Percentiles rank a stretch among this genome's conserved stretches.
These are phyloP conservation scores for Torrubiellomyces zombiae DNA, from an alignment of 2,329 filamentous ascomycete species.

Conservation along the genomic window DNA sequence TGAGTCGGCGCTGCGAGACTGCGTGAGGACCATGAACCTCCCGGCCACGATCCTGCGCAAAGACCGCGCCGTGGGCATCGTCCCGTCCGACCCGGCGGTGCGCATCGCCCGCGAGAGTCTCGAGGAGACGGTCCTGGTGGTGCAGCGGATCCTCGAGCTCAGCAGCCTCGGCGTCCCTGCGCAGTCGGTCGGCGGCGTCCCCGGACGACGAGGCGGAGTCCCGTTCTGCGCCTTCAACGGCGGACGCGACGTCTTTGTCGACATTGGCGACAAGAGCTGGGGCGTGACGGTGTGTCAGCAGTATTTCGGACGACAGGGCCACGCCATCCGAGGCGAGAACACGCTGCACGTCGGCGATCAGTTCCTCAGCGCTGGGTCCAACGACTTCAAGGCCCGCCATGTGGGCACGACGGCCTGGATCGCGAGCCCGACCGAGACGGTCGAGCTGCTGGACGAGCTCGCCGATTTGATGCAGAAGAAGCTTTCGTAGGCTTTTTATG, in stretches of 20 bases:
- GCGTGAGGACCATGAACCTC: constrained; percentile 61
- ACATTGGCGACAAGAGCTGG: constrained; percentile 96
- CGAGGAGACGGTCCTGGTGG: constrained; percentile 88
- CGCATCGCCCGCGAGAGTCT: constrained; percentile 75
- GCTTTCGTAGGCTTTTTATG: constrained; percentile 4
- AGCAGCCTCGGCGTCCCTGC: constrained; percentile 35
- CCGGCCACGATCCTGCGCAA: constrained; percentile 73
- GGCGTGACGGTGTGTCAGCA: constrained; percentile 84
- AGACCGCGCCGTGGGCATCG: constrained; percentile 68
- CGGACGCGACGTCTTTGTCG: constrained; percentile 93
- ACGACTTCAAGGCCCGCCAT: constrained; percentile 88
- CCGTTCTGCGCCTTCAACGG: constrained; percentile 98
- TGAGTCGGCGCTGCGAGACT: constrained; percentile 68
- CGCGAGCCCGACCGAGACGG: constrained; percentile 79
- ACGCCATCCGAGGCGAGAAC: constrained; percentile 48
- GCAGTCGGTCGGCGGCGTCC: constrained; percentile 10
- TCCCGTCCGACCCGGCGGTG: constrained; percentile 39
- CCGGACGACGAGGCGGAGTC: constrained; percentile 22
- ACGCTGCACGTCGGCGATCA: constrained; percentile 95
- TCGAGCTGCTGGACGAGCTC: constrained; percentile 75
- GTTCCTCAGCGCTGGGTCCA: constrained; percentile 85
- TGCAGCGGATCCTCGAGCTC: constrained; percentile 81
- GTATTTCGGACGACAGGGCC: constrained; percentile 51
- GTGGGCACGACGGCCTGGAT: constrained; percentile 97
- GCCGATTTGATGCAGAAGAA: constrained; percentile 29